phyloP scores from a whole-genome alignment of 352 stramenopile species.

The Aphanomyces astaci region DNA sequence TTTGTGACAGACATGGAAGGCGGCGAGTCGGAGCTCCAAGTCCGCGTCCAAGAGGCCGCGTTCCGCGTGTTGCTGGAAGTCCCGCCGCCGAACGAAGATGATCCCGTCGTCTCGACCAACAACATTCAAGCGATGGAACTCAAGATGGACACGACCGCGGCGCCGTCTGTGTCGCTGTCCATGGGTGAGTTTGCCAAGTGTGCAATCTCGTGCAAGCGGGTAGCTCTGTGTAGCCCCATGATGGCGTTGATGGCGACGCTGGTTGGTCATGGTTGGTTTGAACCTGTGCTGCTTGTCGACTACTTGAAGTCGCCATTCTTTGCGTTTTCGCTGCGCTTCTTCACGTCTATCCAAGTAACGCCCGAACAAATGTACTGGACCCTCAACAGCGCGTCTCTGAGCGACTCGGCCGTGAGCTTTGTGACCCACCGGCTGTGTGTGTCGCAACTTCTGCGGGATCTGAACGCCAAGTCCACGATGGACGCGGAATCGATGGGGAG shows the following conservation, averaged over 20 bases:
- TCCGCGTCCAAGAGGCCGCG: slow-evolving; percentile 54
- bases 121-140: slow-evolving; percentile 23
- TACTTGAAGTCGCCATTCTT: slow-evolving; percentile 66
- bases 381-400: slow-evolving; percentile 53
- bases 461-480: slow-evolving; percentile 33
- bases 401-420: slow-evolving; percentile 46
- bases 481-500: too few species aligned
- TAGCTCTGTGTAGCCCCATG: slow-evolving; percentile 42
- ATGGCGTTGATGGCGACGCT: too few species aligned
- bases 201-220: slow-evolving; percentile 48
- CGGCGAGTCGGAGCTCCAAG: slow-evolving; percentile 28
- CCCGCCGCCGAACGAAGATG: too few species aligned
- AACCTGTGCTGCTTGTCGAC: slow-evolving; percentile 30
- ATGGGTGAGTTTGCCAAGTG: slow-evolving; percentile 63
- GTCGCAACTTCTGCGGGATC: slow-evolving; percentile 50
- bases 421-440: slow-evolving; percentile 57
- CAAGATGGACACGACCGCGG: slow-evolving; percentile 35
- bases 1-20: slow-evolving; percentile 26
- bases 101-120: too few species aligned
- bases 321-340: slow-evolving; percentile 54
- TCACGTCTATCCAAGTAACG: slow-evolving; percentile 67
- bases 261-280: too few species aligned
- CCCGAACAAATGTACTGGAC: slow-evolving; percentile 65
- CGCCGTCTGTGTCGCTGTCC: slow-evolving; percentile 43
- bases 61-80: slow-evolving; percentile 60